Conservation (phyloP, 345 rosid genomes). For the Zanthoxylum bungeanum region DNA sequence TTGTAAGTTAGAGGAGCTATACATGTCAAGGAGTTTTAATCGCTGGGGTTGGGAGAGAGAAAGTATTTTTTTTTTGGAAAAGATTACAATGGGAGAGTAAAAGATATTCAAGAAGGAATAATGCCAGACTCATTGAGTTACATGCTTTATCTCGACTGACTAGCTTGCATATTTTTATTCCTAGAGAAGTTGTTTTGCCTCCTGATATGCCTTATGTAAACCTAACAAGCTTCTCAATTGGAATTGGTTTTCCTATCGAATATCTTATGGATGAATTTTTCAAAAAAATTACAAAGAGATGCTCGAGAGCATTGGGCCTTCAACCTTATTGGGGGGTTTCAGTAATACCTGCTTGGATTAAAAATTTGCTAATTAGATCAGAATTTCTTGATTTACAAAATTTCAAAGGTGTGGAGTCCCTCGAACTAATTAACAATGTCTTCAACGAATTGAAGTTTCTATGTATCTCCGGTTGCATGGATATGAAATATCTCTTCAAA, state of each 20-base stretch:
- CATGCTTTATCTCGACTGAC: neutral
- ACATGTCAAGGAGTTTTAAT: neutral
- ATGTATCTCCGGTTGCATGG: accelerated
- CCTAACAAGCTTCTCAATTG: neutral
- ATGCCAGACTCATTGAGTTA: neutral
- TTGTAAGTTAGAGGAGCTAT: neutral
- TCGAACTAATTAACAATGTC: neutral
- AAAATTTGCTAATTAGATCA: neutral
- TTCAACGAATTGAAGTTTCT: neutral
- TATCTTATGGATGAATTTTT: accelerated
- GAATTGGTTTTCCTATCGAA: neutral
- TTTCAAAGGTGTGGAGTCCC: neutral
- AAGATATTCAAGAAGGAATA: neutral
- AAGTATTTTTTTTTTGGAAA: too few relatives aligned
- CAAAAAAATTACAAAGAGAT: neutral
- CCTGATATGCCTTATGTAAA: neutral
- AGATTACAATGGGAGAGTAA: too few relatives aligned
- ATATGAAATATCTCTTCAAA: neutral
- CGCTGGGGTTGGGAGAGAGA: neutral
- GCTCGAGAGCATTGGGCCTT: neutral
- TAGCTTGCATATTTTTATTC: neutral
- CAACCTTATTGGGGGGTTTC: neutral
- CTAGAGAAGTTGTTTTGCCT: neutral
- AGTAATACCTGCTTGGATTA: neutral
- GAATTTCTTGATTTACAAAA: accelerated